Evolutionary conservation across 768 basidiomycete species (phyloP).

Genomic region (Macrolepiota albuminosa): DNA sequence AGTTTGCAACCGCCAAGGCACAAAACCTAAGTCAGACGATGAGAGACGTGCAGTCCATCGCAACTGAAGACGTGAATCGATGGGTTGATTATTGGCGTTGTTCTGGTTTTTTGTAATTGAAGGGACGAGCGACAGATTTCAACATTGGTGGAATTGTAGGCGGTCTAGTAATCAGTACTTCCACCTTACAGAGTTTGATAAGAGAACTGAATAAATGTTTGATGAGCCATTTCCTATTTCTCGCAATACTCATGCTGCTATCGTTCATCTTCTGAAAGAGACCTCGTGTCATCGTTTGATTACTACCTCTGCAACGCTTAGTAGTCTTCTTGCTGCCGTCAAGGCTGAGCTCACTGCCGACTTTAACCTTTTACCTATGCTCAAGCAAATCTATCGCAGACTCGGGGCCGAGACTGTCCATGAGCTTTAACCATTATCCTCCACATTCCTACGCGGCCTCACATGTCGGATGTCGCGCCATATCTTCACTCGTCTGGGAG

Average conservation of each 20-base stretch:
- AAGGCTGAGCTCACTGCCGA: constrained; percentile 7
- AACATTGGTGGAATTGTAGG: background rate
- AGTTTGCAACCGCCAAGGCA: constrained; percentile 9
- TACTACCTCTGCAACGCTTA: constrained; percentile 21
- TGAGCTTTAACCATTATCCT: constrained; percentile 10
- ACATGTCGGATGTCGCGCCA: constrained; percentile 14
- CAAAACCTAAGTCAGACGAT: constrained; percentile 12
- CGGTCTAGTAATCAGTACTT: no score
- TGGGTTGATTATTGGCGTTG: constrained; percentile 15
- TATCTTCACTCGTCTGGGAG: constrained; percentile 36
- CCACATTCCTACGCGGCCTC: background rate
- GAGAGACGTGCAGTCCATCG: constrained; percentile 1
- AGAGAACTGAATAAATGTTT: background rate
- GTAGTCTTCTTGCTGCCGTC: constrained; percentile 17
- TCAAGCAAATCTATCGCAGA: constrained; percentile 11
- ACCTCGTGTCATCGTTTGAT: no score
- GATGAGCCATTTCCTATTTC: constrained; percentile 28
- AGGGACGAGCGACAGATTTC: no score
- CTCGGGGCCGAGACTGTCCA: constrained; percentile 9
- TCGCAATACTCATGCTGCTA: constrained; percentile 21
- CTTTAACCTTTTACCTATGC: no score
- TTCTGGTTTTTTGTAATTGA: constrained; percentile 1
- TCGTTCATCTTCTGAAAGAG: constrained; percentile 23
- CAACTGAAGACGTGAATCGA: constrained; percentile 3
- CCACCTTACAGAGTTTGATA: no score